Base-by-base conservation (phyloP, 495 filamentous ascomycete genomes). In the Aspergillus egyptiacus region DNA sequence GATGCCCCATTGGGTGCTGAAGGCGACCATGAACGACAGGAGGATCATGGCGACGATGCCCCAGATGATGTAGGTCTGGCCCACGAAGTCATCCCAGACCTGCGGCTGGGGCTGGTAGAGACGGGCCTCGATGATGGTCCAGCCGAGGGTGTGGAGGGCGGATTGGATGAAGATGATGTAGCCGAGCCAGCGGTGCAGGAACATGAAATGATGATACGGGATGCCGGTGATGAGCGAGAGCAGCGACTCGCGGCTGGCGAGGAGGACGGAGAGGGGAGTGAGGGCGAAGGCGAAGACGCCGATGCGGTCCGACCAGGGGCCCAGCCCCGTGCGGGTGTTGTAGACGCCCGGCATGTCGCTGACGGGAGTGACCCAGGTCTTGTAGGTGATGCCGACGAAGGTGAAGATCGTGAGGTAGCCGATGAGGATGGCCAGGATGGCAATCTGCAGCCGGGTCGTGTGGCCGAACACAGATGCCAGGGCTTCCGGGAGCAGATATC, bases 141-240 rank as follows among this genome's bases (percentile, higher is more conserved):
- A 86, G 34, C 73, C 71, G n/a, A 85, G 66, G 5, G 82, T 85
- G 56, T 86, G 84, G 5, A 86, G 62, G 31, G 74, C 63, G 10
- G 72, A 70, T 46, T 84, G 81, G 1, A 79, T 57, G 38, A 82
- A 72, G 52, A 85, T 84, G 49, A 85, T 76, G 33, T 78, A 77
- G 1, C 83, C 82, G 2, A 75, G 61, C 81, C 80, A 84, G 20
- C 80, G 76, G 56, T 85, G 82, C 19, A 87, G 66, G 61, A 86
- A 85, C 65, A 83, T 79, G 67, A 86, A 85, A 42, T 72, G 74
- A 48, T 84, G 79, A 54, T 86, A 85, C 0, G 83, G 80, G 3
- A 85, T 62, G 5, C 84, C 82, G 0, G 81, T 85, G 35, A 83
- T 48, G 22, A 83, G 48, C 1, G 73, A 78, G 3, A 86, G 74